A percentile compares a stretch with the other conserved stretches of the same genome.
These are phyloP conservation scores for Ensete ventricosum DNA, from an alignment of 176 grass and related monocot genomes.

Conservation along the genomic window DNA sequence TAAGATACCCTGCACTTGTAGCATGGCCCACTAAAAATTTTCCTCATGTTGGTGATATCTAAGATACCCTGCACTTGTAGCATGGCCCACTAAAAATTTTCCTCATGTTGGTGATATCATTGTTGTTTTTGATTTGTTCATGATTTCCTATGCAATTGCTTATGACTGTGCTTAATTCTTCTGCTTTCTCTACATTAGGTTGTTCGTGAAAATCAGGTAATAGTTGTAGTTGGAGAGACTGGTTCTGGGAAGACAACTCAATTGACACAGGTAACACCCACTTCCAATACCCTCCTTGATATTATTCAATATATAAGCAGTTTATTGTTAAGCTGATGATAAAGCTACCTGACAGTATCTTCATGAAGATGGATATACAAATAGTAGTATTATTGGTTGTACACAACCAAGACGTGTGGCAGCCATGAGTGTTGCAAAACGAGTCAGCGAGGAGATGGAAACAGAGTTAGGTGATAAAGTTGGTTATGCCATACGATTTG, in stretches of 20 bases:
- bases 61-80: too few relatives aligned
- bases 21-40: too few relatives aligned
- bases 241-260: constrained; percentile 98
- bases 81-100: not conserved
- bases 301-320: not conserved
- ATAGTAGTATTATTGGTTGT: constrained; percentile 66
- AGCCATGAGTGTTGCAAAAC: constrained; percentile 98
- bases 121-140: not conserved
- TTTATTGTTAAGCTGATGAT: constrained; percentile 10
- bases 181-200: constrained; percentile 29
- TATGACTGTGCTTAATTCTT: not conserved
- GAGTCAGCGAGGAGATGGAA: constrained; percentile 97
- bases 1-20: too few relatives aligned
- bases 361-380: constrained; percentile 93
- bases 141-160: not conserved
- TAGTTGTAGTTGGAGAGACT: constrained; percentile 95
- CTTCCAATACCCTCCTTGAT: not conserved
- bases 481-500: constrained; percentile 93
- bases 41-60: too few relatives aligned
- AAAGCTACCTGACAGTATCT: constrained; percentile 50
- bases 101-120: not conserved
- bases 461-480: constrained; percentile 91
- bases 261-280: constrained; percentile 45
- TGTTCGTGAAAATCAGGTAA: constrained; percentile 94
- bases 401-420: constrained; percentile 98